Base-by-base conservation (phyloP, 1,139 yeast species). In the Pichia sp. region DNA sequence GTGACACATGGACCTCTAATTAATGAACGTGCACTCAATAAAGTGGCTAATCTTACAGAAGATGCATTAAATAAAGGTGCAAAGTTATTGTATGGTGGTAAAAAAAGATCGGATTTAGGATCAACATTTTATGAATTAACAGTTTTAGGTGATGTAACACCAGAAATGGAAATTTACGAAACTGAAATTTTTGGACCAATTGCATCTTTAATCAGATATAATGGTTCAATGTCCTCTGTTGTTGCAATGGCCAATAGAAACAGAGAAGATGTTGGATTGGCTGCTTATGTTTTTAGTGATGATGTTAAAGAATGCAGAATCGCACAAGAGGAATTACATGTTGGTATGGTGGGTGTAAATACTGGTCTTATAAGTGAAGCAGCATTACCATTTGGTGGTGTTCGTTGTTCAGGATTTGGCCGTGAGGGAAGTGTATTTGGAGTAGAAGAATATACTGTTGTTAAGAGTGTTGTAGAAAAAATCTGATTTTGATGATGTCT, bases 151-250 rank as follows among this genome's bases (percentile, higher is more conserved):
- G 74, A 80, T 51, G 89, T 85, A 33, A 75, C 83, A 37, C 65
- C 72, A 6, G 75, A 75, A 31, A 84, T 87, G 78, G 61, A 66
- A 46, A 82, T 87, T 25, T 69, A 79, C 47, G 61, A 68, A 40
- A 94, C 87, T 56, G 97, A 89, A 66, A 87, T 95, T 1, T 89
- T 89, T 62, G 97, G 96, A 11, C 97, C 97, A 5, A 70, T 89
- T 39, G 94, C 92, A 44, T 92, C 94, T 1, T 65, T 89, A 35
- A 74, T 84, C 52, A 74, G 76, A 51, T 82, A 87, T 62, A 68
- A 70, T 16, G 65, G 77, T 27, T 65, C 63, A 29, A 64, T 72
- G 56, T 94, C 95, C 29, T n/a, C 37, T 4, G 34, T 39, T 9
- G 35, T 36, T 31, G 11, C 30, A 6, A 24, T 6, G n/a, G 48